Evolutionary conservation across 2,329 filamentous ascomycete species (phyloP).

Genomic region (Ceratocystis cubensis): DNA sequence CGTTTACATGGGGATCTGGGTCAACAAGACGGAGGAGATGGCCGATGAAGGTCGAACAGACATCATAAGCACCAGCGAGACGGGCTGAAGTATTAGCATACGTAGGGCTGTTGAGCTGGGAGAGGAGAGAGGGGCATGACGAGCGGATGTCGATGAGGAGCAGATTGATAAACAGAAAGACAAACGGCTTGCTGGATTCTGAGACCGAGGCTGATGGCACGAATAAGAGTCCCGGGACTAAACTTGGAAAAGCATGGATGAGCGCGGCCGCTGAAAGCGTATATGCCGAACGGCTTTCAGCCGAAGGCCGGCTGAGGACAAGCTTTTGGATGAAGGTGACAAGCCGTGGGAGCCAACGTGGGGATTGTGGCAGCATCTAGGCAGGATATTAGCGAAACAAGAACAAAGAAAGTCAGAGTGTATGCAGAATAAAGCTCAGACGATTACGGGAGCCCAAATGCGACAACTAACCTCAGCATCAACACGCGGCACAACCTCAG

Average conservation of each 20-base stretch:
- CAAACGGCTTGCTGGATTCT: conserved; percentile 39
- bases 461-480: conserved; percentile 34
- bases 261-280: conserved; percentile 46
- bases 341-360: conserved; percentile 41
- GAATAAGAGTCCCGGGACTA: conserved; percentile 41
- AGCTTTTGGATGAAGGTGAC: conserved; percentile 40
- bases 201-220: conserved; percentile 27
- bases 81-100: conserved; percentile 42
- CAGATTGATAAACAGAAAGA: conserved; percentile 52
- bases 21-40: conserved; percentile 44
- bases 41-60: conserved; percentile 48
- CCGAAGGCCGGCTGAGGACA: conserved; percentile 42
- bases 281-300: conserved; percentile 44
- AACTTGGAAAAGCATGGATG: conserved; percentile 41
- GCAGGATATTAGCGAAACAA: conserved; percentile 18
- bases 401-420: neutral
- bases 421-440: neutral
- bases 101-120: conserved; percentile 41
- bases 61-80: conserved; percentile 48
- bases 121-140: conserved; percentile 47
- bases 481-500: conserved; percentile 38
- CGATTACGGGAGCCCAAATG: neutral
- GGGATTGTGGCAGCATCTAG: conserved; percentile 38
- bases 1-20: conserved; percentile 25
- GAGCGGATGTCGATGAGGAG: conserved; percentile 53